Evolutionary conservation across 2,329 filamentous ascomycete species (phyloP).

Genomic region (Pseudocercospora pini-densiflorae): DNA sequence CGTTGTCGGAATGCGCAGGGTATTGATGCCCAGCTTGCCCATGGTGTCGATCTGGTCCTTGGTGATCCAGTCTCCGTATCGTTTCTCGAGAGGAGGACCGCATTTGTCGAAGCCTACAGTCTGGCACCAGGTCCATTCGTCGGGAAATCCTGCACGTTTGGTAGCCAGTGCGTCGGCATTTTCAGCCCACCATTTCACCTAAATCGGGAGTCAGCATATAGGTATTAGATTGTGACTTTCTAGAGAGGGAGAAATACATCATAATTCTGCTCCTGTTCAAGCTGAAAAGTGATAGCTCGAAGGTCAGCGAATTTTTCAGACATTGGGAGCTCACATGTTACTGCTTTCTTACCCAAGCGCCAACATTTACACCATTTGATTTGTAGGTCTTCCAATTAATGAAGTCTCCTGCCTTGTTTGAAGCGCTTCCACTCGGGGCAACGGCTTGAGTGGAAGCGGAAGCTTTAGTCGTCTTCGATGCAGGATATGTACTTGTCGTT

Average conservation of each 20-base stretch:
- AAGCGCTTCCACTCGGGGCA: slow-evolving; percentile 3
- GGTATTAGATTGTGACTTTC: too few relatives aligned
- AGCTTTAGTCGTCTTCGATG: too few relatives aligned
- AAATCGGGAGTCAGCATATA: too few relatives aligned
- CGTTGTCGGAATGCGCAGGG: slow-evolving; percentile 43
- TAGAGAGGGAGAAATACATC: neutral
- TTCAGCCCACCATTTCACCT: slow-evolving; percentile 15
- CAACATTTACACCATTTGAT: slow-evolving; percentile 14
- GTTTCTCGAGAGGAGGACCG: slow-evolving; percentile 23
- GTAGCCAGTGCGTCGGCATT: neutral
- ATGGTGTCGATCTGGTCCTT: slow-evolving; percentile 41
- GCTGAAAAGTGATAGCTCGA: neutral
- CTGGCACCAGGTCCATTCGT: slow-evolving; percentile 44
- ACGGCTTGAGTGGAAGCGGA: neutral
- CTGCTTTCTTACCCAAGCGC: slow-evolving; percentile 11
- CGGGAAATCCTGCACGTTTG: slow-evolving; percentile 18
- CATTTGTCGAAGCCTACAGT: slow-evolving; percentile 32
- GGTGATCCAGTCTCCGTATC: slow-evolving; percentile 23
- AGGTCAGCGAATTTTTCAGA: too few relatives aligned
- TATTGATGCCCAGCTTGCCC: slow-evolving; percentile 39
- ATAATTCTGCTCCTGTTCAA: slow-evolving; percentile 12
- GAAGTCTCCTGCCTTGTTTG: slow-evolving; percentile 8
- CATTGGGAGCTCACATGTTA: too few relatives aligned
- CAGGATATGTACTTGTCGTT: too few relatives aligned
- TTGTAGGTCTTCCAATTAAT: slow-evolving; percentile 16